phyloP scores from a whole-genome alignment of 257 asterid species.

The Agastache rugosa region DNA sequence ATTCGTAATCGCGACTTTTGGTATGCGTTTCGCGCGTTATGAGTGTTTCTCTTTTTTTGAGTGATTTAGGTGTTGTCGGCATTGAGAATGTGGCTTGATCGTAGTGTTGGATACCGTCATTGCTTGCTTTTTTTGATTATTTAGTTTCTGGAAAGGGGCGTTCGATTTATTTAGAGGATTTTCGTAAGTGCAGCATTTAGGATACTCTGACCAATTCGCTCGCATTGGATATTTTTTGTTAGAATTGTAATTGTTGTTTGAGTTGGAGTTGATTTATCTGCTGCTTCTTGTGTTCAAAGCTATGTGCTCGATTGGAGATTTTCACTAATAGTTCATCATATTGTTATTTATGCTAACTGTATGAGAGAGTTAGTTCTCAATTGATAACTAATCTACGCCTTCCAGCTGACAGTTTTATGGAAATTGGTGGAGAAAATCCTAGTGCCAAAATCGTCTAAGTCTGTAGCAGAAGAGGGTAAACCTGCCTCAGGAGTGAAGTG shows the following conservation, averaged over 20 bases:
- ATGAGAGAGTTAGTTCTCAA: slow-evolving; percentile 36
- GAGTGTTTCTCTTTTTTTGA: not conserved
- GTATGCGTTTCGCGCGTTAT: slow-evolving; percentile 49
- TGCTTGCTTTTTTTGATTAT: slow-evolving; percentile 6
- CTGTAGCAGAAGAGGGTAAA: slow-evolving; percentile 58
- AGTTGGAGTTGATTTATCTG: slow-evolving; percentile 4
- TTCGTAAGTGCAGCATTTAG: not conserved
- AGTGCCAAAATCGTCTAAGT: slow-evolving; percentile 59
- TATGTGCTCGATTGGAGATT: not conserved
- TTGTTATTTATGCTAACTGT: not conserved
- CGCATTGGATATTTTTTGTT: slow-evolving; percentile 4
- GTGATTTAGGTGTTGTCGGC: slow-evolving; percentile 19
- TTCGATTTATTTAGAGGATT: not conserved
- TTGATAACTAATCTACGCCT: slow-evolving; percentile 65
- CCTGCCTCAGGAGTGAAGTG: slow-evolving; percentile 69
- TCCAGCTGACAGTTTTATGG: slow-evolving; percentile 97
- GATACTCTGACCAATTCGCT: slow-evolving; percentile 11
- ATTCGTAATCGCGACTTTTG: slow-evolving; percentile 69
- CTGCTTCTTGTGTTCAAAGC: slow-evolving; percentile 5
- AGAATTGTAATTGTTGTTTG: not conserved
- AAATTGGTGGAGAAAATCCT: slow-evolving; percentile 84
- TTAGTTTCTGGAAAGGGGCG: not conserved
- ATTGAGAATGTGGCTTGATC: slow-evolving; percentile 29
- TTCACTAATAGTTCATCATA: not conserved
- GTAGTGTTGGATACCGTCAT: slow-evolving; percentile 18